Percentiles rank a stretch among this genome's conserved stretches.
phyloP scores from a whole-genome alignment of 2,329 filamentous ascomycete genomes.

The Fusarium guadeloupense region DNA sequence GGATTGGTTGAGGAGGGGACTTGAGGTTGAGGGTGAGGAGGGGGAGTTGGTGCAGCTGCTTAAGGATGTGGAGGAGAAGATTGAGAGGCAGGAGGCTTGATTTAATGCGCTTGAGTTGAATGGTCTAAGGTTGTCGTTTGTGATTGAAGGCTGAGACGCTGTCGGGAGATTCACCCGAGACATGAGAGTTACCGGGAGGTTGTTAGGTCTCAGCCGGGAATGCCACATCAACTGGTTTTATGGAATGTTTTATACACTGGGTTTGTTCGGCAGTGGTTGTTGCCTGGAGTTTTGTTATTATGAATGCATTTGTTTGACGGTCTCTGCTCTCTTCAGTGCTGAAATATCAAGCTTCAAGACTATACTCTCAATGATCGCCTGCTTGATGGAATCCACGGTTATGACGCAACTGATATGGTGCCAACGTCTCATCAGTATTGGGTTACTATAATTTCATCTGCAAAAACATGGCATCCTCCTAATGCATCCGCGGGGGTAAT shows the following conservation, averaged over 20 bases:
- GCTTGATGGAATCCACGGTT: background rate
- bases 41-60: constrained; percentile 69
- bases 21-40: constrained; percentile 84
- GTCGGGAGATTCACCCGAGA: constrained; percentile 9
- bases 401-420: background rate
- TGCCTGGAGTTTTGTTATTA: constrained; percentile 23
- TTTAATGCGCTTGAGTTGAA: background rate
- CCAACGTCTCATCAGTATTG: constrained; percentile 8
- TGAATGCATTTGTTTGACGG: constrained; percentile 4
- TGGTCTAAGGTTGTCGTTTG: background rate
- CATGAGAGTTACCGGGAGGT: constrained; percentile 4
- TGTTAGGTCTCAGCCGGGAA: constrained; percentile 8
- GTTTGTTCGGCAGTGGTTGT: constrained; percentile 5
- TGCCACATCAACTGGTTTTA: constrained; percentile 13
- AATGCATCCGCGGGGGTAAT: constrained; percentile 19
- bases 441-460: constrained; percentile 14
- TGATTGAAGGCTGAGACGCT: constrained; percentile 1
- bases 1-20: constrained; percentile 77
- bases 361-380: background rate
- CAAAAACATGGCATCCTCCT: constrained; percentile 19
- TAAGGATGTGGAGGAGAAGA: constrained; percentile 66
- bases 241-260: constrained; percentile 19
- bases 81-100: constrained; percentile 52
- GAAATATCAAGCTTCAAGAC: background rate
- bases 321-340: too few relatives aligned